phyloP scores from a whole-genome alignment of 495 filamentous ascomycete species.

The Penicillium chermesinum region DNA sequence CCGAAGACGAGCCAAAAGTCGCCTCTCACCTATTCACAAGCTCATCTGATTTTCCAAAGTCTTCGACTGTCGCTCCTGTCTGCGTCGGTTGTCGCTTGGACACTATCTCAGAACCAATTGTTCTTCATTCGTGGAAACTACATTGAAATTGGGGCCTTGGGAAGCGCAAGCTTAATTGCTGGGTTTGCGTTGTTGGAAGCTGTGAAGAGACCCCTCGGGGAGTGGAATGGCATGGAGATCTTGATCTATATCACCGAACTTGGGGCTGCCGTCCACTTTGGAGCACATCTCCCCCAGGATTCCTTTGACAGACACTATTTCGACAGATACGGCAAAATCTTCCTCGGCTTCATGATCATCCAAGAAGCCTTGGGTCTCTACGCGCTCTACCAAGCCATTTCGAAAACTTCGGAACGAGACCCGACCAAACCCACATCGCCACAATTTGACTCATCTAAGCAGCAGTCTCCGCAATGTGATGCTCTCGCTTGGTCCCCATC shows the following conservation, averaged over 20 bases:
- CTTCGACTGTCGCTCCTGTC: slow-evolving; percentile 32
- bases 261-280: slow-evolving; percentile 34
- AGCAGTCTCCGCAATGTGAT: slow-evolving; percentile 1
- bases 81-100: slow-evolving; percentile 31
- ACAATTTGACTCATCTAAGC: too few species aligned
- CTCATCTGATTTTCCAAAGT: slow-evolving; percentile 22
- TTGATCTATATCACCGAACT: slow-evolving; percentile 41
- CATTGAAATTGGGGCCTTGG: slow-evolving; percentile 37
- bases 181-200: slow-evolving; percentile 37
- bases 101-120: slow-evolving; percentile 28
- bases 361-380: slow-evolving; percentile 34
- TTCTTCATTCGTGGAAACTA: slow-evolving; percentile 35
- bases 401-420: slow-evolving; percentile 4
- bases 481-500: slow-evolving; percentile 10
- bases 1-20: neutral
- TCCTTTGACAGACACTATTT: slow-evolving; percentile 35
- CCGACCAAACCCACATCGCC: slow-evolving; percentile 2
- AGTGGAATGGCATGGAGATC: slow-evolving; percentile 44
- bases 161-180: slow-evolving; percentile 37
- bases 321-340: slow-evolving; percentile 39
- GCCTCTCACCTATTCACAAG: slow-evolving; percentile 11
- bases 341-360: slow-evolving; percentile 38
- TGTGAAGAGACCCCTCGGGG: slow-evolving; percentile 30
- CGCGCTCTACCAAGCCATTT: slow-evolving; percentile 19
- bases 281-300: slow-evolving; percentile 32